phyloP scores from a whole-genome alignment of 139 green algal genomes.

The Coccomyxa sp. region DNA sequence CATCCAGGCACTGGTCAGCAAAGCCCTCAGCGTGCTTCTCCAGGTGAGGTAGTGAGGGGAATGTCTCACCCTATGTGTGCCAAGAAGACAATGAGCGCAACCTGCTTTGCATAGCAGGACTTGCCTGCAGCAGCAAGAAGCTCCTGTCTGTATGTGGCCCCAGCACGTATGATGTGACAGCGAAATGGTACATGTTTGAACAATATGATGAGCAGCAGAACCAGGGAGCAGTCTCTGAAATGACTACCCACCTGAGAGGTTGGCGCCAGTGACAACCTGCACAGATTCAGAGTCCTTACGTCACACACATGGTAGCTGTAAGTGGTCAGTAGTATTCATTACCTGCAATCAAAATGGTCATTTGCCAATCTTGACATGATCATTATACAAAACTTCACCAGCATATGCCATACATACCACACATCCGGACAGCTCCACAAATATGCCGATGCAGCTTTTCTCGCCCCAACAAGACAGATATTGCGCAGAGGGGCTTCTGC shows the following conservation, averaged over 20 bases:
- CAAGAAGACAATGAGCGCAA: conserved; percentile 89
- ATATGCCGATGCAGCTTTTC: no score
- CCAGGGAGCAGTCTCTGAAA: not conserved
- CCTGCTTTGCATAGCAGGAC: conserved; percentile 80
- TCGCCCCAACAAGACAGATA: no score
- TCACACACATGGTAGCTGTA: no score
- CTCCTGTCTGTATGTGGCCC: not conserved
- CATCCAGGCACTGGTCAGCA: no score
- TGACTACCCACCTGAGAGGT: conserved; percentile 30
- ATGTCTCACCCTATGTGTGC: conserved; percentile 39
- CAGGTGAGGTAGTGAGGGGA: no score
- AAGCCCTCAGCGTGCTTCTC: no score
- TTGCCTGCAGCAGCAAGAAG: conserved; percentile 45
- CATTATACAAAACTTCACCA: not conserved
- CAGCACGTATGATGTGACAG: not conserved
- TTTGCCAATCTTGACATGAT: no score
- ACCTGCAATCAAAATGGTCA: no score
- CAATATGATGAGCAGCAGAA: not conserved
- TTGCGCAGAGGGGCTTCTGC: no score
- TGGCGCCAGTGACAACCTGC: conserved; percentile 61
- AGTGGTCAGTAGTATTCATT: no score
- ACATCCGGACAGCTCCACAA: no score
- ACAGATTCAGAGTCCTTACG: not conserved
- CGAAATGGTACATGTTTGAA: not conserved
- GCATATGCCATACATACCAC: no score